Base-by-base conservation (phyloP, 176 grass and related monocot species). In the Rhynchospora pubera region DNA sequence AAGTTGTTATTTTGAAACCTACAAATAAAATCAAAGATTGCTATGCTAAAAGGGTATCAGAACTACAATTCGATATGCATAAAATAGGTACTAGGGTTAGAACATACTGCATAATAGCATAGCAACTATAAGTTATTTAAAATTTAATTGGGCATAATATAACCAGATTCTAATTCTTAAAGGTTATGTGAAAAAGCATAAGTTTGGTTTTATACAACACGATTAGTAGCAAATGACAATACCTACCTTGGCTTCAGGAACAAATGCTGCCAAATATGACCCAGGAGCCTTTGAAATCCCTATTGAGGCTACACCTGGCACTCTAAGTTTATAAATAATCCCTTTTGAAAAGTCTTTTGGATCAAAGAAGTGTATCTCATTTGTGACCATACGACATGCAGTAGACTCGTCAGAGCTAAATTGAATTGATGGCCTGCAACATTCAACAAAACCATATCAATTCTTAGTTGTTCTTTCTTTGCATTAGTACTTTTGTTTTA, bases 321-420 rank as follows among this genome's bases (percentile, higher is more conserved):
- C 16, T 85, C 87, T 94, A 81, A 93, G 47, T 78, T 64, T 98
- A 87, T 86, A 77, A 47, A 84, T 84, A 90, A 87, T 55, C 53
- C 92, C 95, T 87, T 93, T 94, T 4, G 89, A 75, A 51, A 98
- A 98, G 85, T 93, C 87, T 44, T 98, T 98, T 86, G 90, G 74
- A 61, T 94, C 90, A 21, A 94, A 90, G 84, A 94, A 94, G 23
- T 93, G 92, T 78, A 94, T 93, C 85, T 94, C 92, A 83, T 98
- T 94, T 81, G 95, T 91, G 43, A 71, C 83, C 92, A 94, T 91
- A 51, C 90, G 86, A 65, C 92, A 97, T 65, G 87, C 95, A 26
- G 94, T 88, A 62, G 88, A 94, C 87, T 93, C 95, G 78, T 98
- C 92, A 59, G 82, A 91, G 13, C 88, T 91, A 84, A 98, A 98